Base-by-base conservation (phyloP, 768 basidiomycete species). In the Pleurotus ostreatus region DNA sequence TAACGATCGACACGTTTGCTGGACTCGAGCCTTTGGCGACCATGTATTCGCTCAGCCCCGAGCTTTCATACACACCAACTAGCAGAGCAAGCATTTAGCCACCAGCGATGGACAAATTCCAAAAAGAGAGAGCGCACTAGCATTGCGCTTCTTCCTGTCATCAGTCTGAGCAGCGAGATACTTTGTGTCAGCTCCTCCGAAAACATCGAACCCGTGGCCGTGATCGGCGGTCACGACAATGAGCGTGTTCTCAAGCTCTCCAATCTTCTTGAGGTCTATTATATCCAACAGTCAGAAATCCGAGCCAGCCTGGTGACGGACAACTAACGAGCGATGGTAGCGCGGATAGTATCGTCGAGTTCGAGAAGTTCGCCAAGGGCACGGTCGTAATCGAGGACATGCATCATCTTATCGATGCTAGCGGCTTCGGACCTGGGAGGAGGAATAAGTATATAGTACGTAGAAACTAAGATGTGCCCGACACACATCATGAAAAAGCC, bases 401-500 rank as follows among this genome's bases (percentile, higher is more conserved):
- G 76, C 76, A 78, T 78, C 75, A 76, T 76, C 74, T 77, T 78
- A 56, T 78, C 76, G 41, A 76, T 78, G 49, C 70, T 74, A 11
- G 76, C 75, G 60, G 74, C 76, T 60, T 78, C 76, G 16, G 74
- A 72, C 68, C 69, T 68, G 43, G 34, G 43, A 44, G 55, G 22
- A 15, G 23, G 9, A 34, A 46, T 23, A 12, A 49, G 25, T 22
- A 46, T 48, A 22, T 8, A 9, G n/a, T 40, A 11, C 2, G 39
- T 22, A n/a, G 46, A 6, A 15, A 2, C 25, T 30, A 15, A 49
- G 15, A 25, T 12, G 22, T 11, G 25, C 15, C 20, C 16, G 15
- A 58, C 60, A 13, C 49, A 66, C 76, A 78, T 76, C 74, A 78
- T 70, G 63, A 78, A 78, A 71, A 73, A 78, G 2, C 76, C 76